Evolutionary conservation across 192 early-diverging fungal genomes (phyloP).

Genomic region (Gaertneriomyces semiglobifer): DNA sequence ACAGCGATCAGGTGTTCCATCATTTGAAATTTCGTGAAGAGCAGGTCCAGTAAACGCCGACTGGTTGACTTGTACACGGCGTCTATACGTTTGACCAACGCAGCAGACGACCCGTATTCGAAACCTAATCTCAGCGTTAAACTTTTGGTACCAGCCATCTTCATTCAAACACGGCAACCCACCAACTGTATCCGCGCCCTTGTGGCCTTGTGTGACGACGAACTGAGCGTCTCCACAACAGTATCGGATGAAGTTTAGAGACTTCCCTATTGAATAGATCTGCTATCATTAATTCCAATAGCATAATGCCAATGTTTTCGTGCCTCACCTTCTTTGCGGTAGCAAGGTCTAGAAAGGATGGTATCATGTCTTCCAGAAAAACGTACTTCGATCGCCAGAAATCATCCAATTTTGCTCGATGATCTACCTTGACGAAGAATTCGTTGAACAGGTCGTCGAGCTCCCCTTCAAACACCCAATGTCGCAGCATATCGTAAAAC

Average conservation of each 20-base stretch:
- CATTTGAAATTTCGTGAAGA: conserved; percentile 77
- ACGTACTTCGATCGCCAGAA: conserved; percentile 81
- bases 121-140: conserved; percentile 34
- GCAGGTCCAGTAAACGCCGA: conserved; percentile 68
- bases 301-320: not conserved
- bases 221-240: conserved; percentile 39
- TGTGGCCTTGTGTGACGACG: conserved; percentile 30
- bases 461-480: conserved; percentile 94
- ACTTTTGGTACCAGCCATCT: not conserved
- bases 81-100: conserved; percentile 73
- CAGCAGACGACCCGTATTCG: conserved; percentile 64
- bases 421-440: conserved; percentile 77
- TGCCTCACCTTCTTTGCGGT: conserved; percentile 72
- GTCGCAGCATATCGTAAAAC: conserved; percentile 85
- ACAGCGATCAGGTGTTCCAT: conserved; percentile 82
- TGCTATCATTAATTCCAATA: conserved; percentile 20
- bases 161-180: not conserved
- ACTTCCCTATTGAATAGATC: conserved; percentile 83
- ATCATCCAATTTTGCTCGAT: conserved; percentile 56
- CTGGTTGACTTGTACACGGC: conserved; percentile 68
- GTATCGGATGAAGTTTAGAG: conserved; percentile 70
- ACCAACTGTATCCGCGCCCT: conserved; percentile 13
- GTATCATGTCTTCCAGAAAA: conserved; percentile 77
- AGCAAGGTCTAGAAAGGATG: conserved; percentile 69
- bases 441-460: conserved; percentile 87